phyloP scores from a whole-genome alignment of 2,329 filamentous ascomycete species.

The Graphilbum ipis-grandicollis region DNA sequence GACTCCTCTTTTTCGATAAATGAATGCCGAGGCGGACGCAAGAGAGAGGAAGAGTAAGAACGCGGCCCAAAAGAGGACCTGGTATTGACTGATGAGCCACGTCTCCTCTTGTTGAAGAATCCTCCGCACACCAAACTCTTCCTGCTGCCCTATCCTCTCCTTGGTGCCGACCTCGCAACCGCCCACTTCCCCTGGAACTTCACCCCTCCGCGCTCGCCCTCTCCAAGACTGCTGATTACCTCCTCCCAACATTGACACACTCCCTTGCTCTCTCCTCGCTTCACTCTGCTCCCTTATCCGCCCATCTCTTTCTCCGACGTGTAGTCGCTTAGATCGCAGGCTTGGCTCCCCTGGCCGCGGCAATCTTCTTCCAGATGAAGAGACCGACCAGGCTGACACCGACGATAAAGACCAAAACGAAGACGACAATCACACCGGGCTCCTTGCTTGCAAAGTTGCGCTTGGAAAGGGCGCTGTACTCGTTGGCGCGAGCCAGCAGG shows the following conservation, averaged over 20 bases:
- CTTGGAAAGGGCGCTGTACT: conserved; percentile 27
- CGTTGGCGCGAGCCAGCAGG: conserved; percentile 15
- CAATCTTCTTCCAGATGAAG: conserved; percentile 21
- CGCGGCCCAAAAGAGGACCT: not conserved
- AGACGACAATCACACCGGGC: conserved; percentile 44
- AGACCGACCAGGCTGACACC: conserved; percentile 29
- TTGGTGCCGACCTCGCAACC: not conserved
- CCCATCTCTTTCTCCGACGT: not conserved
- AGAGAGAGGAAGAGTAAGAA: not conserved
- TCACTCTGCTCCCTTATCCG: not conserved
- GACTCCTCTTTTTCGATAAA: not conserved
- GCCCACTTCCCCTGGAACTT: not conserved
- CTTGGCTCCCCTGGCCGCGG: conserved; percentile 14
- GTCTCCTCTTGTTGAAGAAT: not conserved
- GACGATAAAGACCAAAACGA: conserved; percentile 41
- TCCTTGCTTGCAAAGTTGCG: conserved; percentile 41
- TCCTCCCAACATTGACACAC: not conserved
- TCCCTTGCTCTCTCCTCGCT: not conserved
- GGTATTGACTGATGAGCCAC: too few species aligned
- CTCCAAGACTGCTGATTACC: not conserved
- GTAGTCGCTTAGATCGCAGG: conserved; percentile 9
- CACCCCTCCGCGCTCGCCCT: not conserved
- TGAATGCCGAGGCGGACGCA: not conserved
- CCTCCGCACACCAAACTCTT: not conserved
- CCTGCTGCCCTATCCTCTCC: not conserved